Evolutionary conservation across 768 basidiomycete genomes (phyloP), one percentile per base, ranked within the genome.

Genomic region (Multifurca ochricompacta): DNA sequence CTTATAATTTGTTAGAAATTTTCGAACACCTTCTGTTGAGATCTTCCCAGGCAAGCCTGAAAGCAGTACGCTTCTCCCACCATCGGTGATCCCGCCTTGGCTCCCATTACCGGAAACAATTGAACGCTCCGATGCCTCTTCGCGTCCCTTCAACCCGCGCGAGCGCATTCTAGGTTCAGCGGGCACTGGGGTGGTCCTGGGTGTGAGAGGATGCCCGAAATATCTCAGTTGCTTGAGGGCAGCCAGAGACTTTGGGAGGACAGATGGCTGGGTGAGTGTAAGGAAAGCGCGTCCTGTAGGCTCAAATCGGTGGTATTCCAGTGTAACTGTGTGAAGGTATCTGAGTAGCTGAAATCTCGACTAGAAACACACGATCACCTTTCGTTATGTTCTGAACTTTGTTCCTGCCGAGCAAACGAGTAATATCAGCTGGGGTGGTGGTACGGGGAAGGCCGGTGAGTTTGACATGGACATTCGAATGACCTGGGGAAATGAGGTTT

Each of bases 251-350:
- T 66, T 64, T 14, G 62, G 64, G 7, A 79, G 63, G 58, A 70
- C 75, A 19, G 79, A 71, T 1, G 78, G 67, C 32, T 73, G 69
- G 10, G 74, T 66, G 52, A 88, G 67, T 13, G 79, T 77, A 43
- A 91, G 66, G 59, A 77, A 70, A 6, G 84, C 87, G 19, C 69
- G 68, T 28, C 81, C 78, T 1, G 78, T 80, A 6, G 85, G 82
- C 21, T 69, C 63, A 67, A 86, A 85, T 48, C 75, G 75, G 35
- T 72, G 60, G 61, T 90, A 86, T 48, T 82, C 72, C 27, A 87
- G 62, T 18, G 76, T 71, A 23, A 82, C 86, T 87, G 57, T 10
- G 32, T 6, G 10, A 28, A 34, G n/a, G 18, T 39, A 14, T 27
- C 31, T 16, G 21, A 34, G 27, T 21, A 4, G 21, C 18, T 28